A percentile compares a stretch with the other conserved stretches of the same genome.
phyloP scores from a whole-genome alignment of 148 eudicot genomes.

The Cornus suecica region DNA sequence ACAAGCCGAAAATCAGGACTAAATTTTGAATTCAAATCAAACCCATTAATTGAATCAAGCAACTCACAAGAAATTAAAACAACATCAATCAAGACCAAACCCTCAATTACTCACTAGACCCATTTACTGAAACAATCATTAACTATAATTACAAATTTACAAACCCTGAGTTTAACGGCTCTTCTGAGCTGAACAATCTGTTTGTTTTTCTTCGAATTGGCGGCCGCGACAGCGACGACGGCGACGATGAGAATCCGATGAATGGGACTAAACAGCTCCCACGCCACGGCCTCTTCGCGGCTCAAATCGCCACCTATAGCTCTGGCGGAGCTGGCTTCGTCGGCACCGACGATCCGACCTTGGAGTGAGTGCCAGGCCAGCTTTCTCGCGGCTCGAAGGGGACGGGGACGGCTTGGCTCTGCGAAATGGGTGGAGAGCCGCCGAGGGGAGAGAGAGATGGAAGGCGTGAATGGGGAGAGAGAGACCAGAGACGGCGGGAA shows the following conservation, averaged over 20 bases:
- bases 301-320: conserved; percentile 42
- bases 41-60: neutral
- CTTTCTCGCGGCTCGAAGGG: conserved; percentile 28
- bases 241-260: conserved; percentile 72
- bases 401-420: conserved; percentile 49
- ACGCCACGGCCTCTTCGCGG: conserved; percentile 50
- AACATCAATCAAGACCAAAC: too few species aligned
- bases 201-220: conserved; percentile 46
- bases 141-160: too few species aligned
- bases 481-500: conserved; percentile 32
- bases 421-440: conserved; percentile 68
- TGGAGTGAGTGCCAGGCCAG: conserved; percentile 78
- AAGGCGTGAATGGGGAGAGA: conserved; percentile 42
- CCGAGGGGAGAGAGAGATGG: conserved; percentile 36
- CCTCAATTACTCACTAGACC: conserved; percentile 19
- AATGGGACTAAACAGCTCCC: conserved; percentile 83
- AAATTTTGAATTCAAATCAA: conserved; percentile 8
- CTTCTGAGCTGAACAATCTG: conserved; percentile 50
- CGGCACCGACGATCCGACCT: conserved; percentile 74
- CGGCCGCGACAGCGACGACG: conserved; percentile 62
- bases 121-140: too few species aligned
- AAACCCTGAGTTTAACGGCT: conserved; percentile 72
- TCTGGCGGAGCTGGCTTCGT: conserved; percentile 65
- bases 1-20: neutral
- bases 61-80: too few species aligned